phyloP scores from a whole-genome alignment of 768 basidiomycete species.

The Suillus occidentalis region DNA sequence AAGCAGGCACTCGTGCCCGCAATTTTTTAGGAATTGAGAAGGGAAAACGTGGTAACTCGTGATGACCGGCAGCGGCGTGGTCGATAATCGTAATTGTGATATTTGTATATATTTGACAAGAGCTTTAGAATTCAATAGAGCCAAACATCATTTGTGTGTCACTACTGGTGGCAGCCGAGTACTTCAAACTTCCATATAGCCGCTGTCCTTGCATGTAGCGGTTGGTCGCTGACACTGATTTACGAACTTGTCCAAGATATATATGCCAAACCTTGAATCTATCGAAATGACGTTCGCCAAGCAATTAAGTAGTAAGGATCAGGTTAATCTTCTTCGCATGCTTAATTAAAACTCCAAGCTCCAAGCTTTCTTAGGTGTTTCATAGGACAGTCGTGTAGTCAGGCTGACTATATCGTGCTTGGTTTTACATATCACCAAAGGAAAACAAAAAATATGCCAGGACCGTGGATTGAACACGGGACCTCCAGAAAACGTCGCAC shows the following conservation, averaged over 20 bases:
- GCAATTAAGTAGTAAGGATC: too few relatives aligned
- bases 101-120: not conserved
- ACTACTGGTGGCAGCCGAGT: not conserved
- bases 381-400: not conserved
- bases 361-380: not conserved
- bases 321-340: too few relatives aligned
- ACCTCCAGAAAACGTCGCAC: constrained; percentile 37
- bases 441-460: constrained; percentile 32
- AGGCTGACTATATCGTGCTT: not conserved
- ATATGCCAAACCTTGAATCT: not conserved
- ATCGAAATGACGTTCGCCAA: not conserved
- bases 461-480: constrained; percentile 47
- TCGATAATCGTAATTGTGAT: not conserved
- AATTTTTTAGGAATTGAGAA: not conserved
- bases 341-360: not conserved
- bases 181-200: not conserved
- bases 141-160: not conserved
- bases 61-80: not conserved
- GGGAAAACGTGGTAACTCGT: not conserved
- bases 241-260: not conserved
- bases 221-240: not conserved
- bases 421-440: not conserved
- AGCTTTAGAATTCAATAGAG: constrained; percentile 1
- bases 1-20: not conserved
- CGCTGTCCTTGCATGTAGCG: not conserved